These are phyloP conservation scores for Cladosporium austrohemisphaericum DNA, from an alignment of 2,329 filamentous ascomycete genomes.

Conservation along the genomic window DNA sequence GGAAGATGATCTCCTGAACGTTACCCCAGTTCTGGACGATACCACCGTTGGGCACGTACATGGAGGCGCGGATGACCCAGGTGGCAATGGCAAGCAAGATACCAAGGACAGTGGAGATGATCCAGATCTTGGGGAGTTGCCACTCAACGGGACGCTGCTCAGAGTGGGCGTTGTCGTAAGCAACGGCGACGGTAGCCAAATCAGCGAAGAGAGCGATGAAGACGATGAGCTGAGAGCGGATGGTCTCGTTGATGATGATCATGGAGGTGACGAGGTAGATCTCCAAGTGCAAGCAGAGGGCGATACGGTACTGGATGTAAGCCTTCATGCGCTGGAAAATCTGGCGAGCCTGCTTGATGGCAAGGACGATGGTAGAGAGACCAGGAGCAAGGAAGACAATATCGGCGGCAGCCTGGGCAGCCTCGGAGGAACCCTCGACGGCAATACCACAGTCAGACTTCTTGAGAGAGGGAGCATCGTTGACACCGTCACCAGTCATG, in stretches of 20 bases:
- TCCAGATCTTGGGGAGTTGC: slow-evolving; percentile 79
- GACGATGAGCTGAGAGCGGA: slow-evolving; percentile 68
- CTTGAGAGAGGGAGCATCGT: slow-evolving; percentile 70
- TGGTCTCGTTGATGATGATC: slow-evolving; percentile 76
- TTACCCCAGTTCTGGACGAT: slow-evolving; percentile 71
- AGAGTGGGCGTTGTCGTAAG: slow-evolving; percentile 75
- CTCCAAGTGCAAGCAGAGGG: slow-evolving; percentile 68
- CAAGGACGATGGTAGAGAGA: slow-evolving; percentile 66
- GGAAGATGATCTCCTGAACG: slow-evolving; percentile 65
- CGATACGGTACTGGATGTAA: slow-evolving; percentile 74
- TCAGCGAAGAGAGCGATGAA: slow-evolving; percentile 78
- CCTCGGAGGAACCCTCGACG: slow-evolving; percentile 68
- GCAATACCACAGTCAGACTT: slow-evolving; percentile 73
- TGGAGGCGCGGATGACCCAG: slow-evolving; percentile 68
- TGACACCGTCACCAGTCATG: slow-evolving; percentile 74
- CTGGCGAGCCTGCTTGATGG: slow-evolving; percentile 70
- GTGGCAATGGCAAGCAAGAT: slow-evolving; percentile 64
- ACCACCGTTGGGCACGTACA: slow-evolving; percentile 67
- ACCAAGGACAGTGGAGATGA: slow-evolving; percentile 68
- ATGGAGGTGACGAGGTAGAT: slow-evolving; percentile 74
- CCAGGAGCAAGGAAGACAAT: slow-evolving; percentile 72
- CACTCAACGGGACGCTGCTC: slow-evolving; percentile 73
- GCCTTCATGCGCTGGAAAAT: slow-evolving; percentile 78
- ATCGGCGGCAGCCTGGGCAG: slow-evolving; percentile 68
- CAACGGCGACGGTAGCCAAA: slow-evolving; percentile 73